Percentiles rank a stretch among this genome's conserved stretches.
Evolutionary conservation across 169 alveolate genomes (phyloP).

Genomic region (Hepatocystis sp.): DNA sequence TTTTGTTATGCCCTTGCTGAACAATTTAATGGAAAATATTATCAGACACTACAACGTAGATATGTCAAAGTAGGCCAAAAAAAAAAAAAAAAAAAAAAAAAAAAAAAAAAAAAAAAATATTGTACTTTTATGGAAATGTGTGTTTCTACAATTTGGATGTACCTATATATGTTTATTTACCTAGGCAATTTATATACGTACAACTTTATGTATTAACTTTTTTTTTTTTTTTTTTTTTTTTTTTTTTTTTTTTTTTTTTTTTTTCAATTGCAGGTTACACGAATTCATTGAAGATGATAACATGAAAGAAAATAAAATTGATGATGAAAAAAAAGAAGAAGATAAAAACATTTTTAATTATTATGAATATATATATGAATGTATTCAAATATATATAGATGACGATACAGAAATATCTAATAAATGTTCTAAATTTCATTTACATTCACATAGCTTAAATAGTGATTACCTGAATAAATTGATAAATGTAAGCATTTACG

Average conservation of each 20-base stretch:
- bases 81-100: not conserved
- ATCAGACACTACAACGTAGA: constrained; percentile 30
- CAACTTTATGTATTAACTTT: too few relatives aligned
- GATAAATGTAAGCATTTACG: constrained; percentile 31
- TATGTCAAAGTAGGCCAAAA: constrained; percentile 18
- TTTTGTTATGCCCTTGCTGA: constrained; percentile 37
- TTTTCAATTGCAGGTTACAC: constrained; percentile 13
- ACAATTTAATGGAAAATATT: constrained; percentile 27
- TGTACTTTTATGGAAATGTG: not conserved
- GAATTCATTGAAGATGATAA: constrained; percentile 48
- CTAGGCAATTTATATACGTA: too few relatives aligned
- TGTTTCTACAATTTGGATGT: too few relatives aligned
- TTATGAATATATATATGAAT: constrained; percentile 63
- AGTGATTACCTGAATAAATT: constrained; percentile 50
- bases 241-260: not conserved
- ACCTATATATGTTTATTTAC: too few relatives aligned
- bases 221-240: not conserved
- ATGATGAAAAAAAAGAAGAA: constrained; percentile 68
- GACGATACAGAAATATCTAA: constrained; percentile 18
- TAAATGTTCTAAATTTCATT: constrained; percentile 30
- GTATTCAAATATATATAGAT: constrained; percentile 65
- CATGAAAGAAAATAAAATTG: constrained; percentile 62
- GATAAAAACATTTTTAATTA: constrained; percentile 54
- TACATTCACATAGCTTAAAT: constrained; percentile 30
- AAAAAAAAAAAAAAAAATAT: too few relatives aligned